phyloP scores from a whole-genome alignment of 176 grass and related monocot species.

The maize (Zea mays) region DNA sequence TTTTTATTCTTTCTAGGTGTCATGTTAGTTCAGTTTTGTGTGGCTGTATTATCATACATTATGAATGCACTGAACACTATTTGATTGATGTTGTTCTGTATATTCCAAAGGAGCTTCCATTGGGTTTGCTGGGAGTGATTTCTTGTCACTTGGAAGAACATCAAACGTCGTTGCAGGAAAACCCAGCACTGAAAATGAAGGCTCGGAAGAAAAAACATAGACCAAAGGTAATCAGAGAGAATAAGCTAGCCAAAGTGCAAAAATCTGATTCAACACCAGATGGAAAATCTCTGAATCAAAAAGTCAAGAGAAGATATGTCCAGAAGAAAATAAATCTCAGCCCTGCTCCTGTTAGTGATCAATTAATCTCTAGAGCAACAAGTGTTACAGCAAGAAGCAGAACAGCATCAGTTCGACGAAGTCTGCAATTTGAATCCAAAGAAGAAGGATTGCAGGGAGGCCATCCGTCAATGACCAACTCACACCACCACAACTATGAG shows the following conservation, averaged over 20 bases:
- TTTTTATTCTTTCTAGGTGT: no score
- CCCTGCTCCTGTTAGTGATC: conserved; percentile 13
- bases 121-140: no score
- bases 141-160: no score
- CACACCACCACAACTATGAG: conserved; percentile 16
- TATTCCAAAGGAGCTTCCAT: no score
- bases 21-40: no score
- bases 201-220: conserved; percentile 62
- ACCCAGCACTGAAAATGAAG: no score
- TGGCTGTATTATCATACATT: no score
- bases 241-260: conserved; percentile 26
- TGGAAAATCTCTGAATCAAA: conserved; percentile 26
- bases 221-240: conserved; percentile 61
- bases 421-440: conserved; percentile 44
- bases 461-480: conserved; percentile 21
- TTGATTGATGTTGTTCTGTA: no score
- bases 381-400: conserved; percentile 17
- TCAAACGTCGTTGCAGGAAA: no score
- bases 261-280: conserved; percentile 40
- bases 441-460: conserved; percentile 29
- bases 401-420: conserved; percentile 42
- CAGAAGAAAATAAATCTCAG: conserved; percentile 44
- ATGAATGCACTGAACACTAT: no score
- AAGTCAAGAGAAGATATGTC: conserved; percentile 50
- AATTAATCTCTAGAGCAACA: conserved; percentile 24